Conservation (phyloP, 2,329 filamentous ascomycete genomes). For the Aspergillus arachidicola region DNA sequence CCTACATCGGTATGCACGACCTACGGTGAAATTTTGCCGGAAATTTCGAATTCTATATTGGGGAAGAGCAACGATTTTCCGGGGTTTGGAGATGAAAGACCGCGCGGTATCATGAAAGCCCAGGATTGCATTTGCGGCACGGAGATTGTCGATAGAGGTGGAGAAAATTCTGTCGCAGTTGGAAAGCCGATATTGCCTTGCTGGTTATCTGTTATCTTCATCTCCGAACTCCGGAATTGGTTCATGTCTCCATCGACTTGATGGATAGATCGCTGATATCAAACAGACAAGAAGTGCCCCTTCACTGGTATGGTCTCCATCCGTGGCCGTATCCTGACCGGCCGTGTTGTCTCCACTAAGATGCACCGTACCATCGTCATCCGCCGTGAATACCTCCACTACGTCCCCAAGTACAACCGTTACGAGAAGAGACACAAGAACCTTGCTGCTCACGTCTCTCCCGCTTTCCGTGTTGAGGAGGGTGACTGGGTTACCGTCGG, state of each 20-base stretch:
- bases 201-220: conserved; percentile 14
- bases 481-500: conserved; percentile 99
- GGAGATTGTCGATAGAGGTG: conserved; percentile 5
- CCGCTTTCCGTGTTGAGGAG: conserved; percentile 99
- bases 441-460: conserved; percentile 97
- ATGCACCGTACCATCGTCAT: conserved; percentile 99
- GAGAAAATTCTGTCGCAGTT: neutral
- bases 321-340: conserved; percentile 99
- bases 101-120: conserved; percentile 1
- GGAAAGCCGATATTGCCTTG: neutral
- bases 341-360: conserved; percentile 99
- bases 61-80: conserved; percentile 13
- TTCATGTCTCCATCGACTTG: conserved; percentile 7
- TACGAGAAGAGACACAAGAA: conserved; percentile 99
- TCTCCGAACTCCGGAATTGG: conserved; percentile 14
- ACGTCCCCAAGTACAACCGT: conserved; percentile 98
- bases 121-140: neutral
- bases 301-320: conserved; percentile 99
- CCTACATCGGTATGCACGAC: conserved; percentile 88
- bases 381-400: conserved; percentile 99
- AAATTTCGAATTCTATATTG: conserved; percentile 21
- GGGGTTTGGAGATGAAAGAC: conserved; percentile 20
- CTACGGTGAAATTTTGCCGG: conserved; percentile 25
- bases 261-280: conserved; percentile 29
- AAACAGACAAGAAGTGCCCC: conserved; percentile 98